Evolutionary conservation across 1,139 yeast species (phyloP), one percentile per base, ranked within the genome.

Genomic region (Lodderomyces beijingensis): DNA sequence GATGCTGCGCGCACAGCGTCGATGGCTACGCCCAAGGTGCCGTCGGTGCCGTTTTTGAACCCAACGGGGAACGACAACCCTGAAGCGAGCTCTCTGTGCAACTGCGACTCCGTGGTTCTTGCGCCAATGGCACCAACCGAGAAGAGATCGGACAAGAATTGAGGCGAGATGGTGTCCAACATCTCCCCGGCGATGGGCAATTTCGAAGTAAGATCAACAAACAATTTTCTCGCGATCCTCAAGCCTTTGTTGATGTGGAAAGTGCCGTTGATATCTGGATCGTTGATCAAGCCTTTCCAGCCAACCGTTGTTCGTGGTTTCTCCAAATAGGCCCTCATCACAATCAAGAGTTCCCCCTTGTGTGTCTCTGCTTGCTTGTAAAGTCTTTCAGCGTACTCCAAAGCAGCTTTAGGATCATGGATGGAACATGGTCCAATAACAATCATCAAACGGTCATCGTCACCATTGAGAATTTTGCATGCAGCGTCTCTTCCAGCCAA

Each of bases 281-380:
- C 98, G 59, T 91, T 91, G 57, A 91, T 88, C 53, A 91, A 71
- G 45, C 98, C 98, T 67, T 91, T 91, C 98, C 98, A 91, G 44
- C 98, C 98, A 35, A 91, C 97, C 20, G 97, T 91, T 43, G 98
- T 91, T 68, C 98, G 80, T 53, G 98, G 98, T 64, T 91, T 91
- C 63, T 91, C 98, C 50, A 91, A 73, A 73, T 91, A 91, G 11
- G 97, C 97, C 65, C 97, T 79, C 97, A 91, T 91, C 46, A 91
- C 74, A 41, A 91, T 75, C 33, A 83, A 81, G 43, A 91, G 68
- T 46, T 91, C 97, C 36, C 70, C 76, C 40, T 75, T 59, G 43
- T 85, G 72, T 60, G 85, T 86, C 32, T 75, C 80, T 28, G 88
- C 68, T 42, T 83, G 63, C 42, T 69, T 69, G 56, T 78, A 73